phyloP scores from a whole-genome alignment of 306 rosid genomes.

The Fragaria vesca region DNA sequence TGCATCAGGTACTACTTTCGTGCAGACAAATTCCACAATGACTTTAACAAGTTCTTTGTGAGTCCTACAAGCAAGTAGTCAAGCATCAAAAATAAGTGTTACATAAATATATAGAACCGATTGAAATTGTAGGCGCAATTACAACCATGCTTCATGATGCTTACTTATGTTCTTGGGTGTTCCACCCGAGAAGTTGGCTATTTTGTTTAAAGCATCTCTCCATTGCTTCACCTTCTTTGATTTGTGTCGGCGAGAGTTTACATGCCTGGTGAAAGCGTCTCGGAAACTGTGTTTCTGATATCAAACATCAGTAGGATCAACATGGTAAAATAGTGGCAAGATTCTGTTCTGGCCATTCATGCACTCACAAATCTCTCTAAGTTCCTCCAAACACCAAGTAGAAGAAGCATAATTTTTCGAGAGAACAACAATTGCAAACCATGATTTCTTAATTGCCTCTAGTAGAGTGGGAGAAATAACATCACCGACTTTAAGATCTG shows the following conservation, averaged over 20 bases:
- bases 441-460: background rate
- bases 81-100: no score
- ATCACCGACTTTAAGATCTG: background rate
- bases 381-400: background rate
- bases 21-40: background rate
- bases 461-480: background rate
- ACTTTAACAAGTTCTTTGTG: background rate
- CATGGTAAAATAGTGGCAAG: background rate
- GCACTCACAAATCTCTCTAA: background rate
- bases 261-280: background rate
- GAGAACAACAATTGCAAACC: background rate
- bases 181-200: background rate
- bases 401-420: background rate
- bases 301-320: background rate
- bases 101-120: background rate
- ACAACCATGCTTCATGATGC: background rate
- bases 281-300: background rate
- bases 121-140: background rate
- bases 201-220: background rate
- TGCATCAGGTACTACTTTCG: background rate
- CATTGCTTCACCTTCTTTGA: background rate
- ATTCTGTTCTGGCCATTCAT: background rate
- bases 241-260: background rate
- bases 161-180: background rate
- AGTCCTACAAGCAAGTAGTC: background rate